phyloP scores from a whole-genome alignment of 1,284 basidiomycete genomes.

The Fistulinella cinereoalba region DNA sequence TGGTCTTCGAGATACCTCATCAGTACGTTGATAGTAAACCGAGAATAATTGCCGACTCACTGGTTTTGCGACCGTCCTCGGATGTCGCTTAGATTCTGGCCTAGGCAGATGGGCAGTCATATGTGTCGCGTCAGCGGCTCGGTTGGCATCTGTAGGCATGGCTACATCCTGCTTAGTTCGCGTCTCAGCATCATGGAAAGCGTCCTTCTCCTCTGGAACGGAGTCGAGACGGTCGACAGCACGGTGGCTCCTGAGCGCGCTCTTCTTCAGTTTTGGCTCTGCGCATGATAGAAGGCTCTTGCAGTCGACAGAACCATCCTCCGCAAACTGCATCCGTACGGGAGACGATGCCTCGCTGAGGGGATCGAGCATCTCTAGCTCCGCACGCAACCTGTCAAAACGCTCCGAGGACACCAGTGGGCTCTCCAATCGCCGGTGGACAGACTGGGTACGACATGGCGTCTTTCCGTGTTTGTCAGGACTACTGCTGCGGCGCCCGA shows the following conservation, averaged over 20 bases:
- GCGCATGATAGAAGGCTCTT: background rate
- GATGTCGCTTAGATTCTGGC: constrained; percentile 21
- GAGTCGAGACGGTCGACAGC: constrained; percentile 12
- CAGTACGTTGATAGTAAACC: constrained; percentile 13
- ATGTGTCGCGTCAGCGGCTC: constrained; percentile 1
- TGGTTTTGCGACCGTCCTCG: constrained; percentile 24
- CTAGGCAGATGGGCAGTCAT: constrained; percentile 1
- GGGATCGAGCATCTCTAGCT: constrained; percentile 18
- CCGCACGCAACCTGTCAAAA: constrained; percentile 15
- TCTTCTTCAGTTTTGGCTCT: background rate
- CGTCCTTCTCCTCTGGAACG: constrained; percentile 9
- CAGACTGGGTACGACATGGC: constrained; percentile 1
- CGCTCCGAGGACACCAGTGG: constrained; percentile 32
- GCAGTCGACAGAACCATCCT: background rate
- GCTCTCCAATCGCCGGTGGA: background rate
- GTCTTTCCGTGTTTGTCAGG: constrained; percentile 12
- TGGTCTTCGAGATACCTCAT: constrained; percentile 18
- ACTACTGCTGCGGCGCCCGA: constrained; percentile 17
- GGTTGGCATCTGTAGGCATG: background rate
- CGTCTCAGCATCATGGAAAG: background rate
- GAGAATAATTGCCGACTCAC: constrained; percentile 21
- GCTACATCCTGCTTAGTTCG: constrained; percentile 1
- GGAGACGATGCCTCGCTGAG: constrained; percentile 2
- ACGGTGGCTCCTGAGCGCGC: background rate
- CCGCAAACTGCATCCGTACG: background rate